phyloP scores from a whole-genome alignment of 2,329 filamentous ascomycete genomes.

The Cordyceps cateniannulata region DNA sequence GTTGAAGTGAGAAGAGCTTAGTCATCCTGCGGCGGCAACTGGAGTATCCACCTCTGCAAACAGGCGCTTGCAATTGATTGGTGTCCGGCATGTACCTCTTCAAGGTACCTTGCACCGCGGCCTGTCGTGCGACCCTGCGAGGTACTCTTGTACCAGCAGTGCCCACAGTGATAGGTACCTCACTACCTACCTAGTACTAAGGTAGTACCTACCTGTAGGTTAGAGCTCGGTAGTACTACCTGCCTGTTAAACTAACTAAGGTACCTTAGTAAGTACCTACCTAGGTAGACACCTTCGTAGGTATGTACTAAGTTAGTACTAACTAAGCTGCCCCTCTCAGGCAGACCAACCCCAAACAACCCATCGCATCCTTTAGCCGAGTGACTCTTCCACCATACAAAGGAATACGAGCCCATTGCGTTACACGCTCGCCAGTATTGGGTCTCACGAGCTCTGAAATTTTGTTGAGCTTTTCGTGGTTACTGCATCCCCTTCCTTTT shows the following conservation, averaged over 20 bases:
- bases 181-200: background rate
- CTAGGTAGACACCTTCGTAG: background rate
- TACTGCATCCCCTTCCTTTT: background rate
- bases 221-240: too few relatives aligned
- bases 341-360: background rate
- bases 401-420: background rate
- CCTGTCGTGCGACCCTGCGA: too few relatives aligned
- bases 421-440: background rate
- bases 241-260: too few relatives aligned
- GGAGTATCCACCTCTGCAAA: too few relatives aligned
- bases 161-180: background rate
- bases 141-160: too few relatives aligned
- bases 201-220: too few relatives aligned
- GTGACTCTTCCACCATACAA: constrained; percentile 4
- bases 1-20: background rate
- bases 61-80: too few relatives aligned
- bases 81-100: too few relatives aligned
- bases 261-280: too few relatives aligned
- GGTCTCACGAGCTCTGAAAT: background rate
- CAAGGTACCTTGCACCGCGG: too few relatives aligned
- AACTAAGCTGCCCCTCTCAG: constrained; percentile 10
- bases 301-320: too few relatives aligned
- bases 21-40: background rate
- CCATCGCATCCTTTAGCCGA: background rate
- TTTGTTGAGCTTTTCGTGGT: background rate